A percentile compares a stretch with the other conserved stretches of the same genome.
Evolutionary conservation across 106 monocot species (phyloP).

Genomic region (Alisma plantagoaquatica): DNA sequence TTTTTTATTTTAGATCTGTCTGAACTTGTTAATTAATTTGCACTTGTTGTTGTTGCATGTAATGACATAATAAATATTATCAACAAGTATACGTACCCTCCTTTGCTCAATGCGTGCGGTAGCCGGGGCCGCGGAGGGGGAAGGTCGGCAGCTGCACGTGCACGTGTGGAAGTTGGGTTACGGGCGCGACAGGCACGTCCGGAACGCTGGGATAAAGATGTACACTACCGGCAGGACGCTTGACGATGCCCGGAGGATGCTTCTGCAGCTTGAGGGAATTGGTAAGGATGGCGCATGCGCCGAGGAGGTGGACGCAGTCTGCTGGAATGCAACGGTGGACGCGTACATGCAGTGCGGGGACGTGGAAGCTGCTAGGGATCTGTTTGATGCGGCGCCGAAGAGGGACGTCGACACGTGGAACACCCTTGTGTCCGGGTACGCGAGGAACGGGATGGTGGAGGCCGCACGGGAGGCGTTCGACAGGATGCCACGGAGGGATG

Average conservation of each 20-base stretch:
- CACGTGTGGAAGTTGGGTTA: slow-evolving; percentile 8
- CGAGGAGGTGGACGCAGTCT: too few species aligned
- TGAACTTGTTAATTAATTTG: too few species aligned
- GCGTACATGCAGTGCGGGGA: too few species aligned
- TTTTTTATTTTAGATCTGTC: too few species aligned
- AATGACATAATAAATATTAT: too few species aligned
- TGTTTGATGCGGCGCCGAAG: slow-evolving; percentile 32
- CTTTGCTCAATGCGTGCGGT: slow-evolving; percentile 2
- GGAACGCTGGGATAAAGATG: slow-evolving; percentile 6
- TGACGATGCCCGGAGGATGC: too few species aligned
- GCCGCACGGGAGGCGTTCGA: slow-evolving; percentile 27
- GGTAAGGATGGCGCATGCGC: too few species aligned
- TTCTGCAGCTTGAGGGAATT: too few species aligned
- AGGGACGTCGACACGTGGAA: slow-evolving; percentile 47
- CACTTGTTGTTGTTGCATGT: too few species aligned
- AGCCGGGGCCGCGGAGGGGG: background rate
- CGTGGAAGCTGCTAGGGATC: background rate
- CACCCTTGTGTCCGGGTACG: slow-evolving; percentile 25
- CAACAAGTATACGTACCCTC: slow-evolving; percentile 13
- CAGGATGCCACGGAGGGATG: slow-evolving; percentile 34
- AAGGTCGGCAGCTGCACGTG: slow-evolving; percentile 8
- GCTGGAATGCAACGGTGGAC: too few species aligned
- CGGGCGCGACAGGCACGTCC: background rate
- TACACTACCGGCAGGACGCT: too few species aligned
- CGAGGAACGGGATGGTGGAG: slow-evolving; percentile 20